A percentile compares a stretch with the other conserved stretches of the same genome.
Evolutionary conservation across 805 yeast genomes (phyloP).

Genomic region (Saturnispora saitoi): DNA sequence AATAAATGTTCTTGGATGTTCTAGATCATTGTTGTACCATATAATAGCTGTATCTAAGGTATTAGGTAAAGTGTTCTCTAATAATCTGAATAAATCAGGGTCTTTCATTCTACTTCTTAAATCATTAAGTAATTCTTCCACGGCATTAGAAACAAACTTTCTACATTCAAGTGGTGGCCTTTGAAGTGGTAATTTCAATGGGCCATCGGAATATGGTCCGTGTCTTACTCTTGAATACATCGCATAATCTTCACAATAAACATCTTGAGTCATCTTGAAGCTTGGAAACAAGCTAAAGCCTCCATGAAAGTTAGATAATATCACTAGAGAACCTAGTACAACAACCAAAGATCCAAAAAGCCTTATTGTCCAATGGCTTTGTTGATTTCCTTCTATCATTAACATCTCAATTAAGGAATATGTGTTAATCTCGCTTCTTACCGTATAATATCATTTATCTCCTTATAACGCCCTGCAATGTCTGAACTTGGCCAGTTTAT

Average conservation of each 20-base stretch:
- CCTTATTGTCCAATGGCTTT: background rate
- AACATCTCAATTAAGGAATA: background rate
- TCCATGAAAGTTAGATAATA: background rate
- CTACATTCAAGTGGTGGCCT: constrained; percentile 68
- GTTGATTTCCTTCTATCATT: background rate
- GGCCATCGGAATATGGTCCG: constrained; percentile 51
- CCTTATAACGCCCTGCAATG: constrained; percentile 15
- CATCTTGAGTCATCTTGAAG: background rate
- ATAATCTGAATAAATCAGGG: constrained; percentile 60
- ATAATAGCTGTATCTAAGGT: constrained; percentile 81
- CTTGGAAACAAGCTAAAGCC: background rate
- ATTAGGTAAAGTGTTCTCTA: constrained; percentile 81
- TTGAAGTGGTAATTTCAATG: constrained; percentile 55
- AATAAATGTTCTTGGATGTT: constrained; percentile 55
- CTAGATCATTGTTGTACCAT: constrained; percentile 41
- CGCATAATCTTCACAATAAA: constrained; percentile 52
- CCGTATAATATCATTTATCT: background rate
- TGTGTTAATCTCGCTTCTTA: constrained; percentile 1
- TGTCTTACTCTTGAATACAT: constrained; percentile 49
- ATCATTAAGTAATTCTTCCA: constrained; percentile 52
- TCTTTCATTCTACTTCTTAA: constrained; percentile 43
- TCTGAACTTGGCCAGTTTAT: constrained; percentile 31
- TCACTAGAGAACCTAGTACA: background rate
- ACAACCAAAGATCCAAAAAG: background rate
- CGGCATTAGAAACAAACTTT: constrained; percentile 54